A percentile compares a stretch with the other conserved stretches of the same genome.
Evolutionary conservation across 169 alveolate genomes (phyloP).

Genomic region (Plasmodium blacklocki): DNA sequence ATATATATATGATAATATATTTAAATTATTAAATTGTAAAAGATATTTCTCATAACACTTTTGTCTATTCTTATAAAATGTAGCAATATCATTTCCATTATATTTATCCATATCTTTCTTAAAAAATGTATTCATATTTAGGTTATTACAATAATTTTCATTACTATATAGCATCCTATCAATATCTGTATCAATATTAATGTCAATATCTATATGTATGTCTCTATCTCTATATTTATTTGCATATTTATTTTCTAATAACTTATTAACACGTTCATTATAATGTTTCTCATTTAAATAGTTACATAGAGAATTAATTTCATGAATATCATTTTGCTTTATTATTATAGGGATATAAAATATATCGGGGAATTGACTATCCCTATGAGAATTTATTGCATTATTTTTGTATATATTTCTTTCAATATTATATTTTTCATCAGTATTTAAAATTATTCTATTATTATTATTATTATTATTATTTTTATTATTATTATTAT

Average conservation of each 20-base stretch:
- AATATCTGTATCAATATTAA: not conserved
- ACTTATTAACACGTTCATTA: not conserved
- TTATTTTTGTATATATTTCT: not conserved
- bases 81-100: conserved; percentile 29
- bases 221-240: not conserved
- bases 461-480: no score
- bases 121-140: conserved; percentile 7
- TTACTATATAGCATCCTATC: not conserved
- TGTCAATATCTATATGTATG: not conserved
- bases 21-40: conserved; percentile 30
- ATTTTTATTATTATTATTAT: no score
- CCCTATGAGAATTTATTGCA: conserved; percentile 48
- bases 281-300: not conserved
- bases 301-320: not conserved
- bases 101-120: conserved; percentile 2
- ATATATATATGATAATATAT: conserved; percentile 15
- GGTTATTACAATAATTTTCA: not conserved
- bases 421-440: not conserved
- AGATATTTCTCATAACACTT: conserved; percentile 56
- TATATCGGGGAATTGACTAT: conserved; percentile 77
- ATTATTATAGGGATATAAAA: conserved; percentile 73
- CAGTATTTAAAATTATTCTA: no score
- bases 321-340: not conserved
- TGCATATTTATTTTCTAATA: not conserved
- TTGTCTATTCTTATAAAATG: conserved; percentile 63